Percentiles rank a stretch among this genome's conserved stretches.
Evolutionary conservation across 345 rosid genomes (phyloP).

Genomic region (Leavenworthia alabamica): DNA sequence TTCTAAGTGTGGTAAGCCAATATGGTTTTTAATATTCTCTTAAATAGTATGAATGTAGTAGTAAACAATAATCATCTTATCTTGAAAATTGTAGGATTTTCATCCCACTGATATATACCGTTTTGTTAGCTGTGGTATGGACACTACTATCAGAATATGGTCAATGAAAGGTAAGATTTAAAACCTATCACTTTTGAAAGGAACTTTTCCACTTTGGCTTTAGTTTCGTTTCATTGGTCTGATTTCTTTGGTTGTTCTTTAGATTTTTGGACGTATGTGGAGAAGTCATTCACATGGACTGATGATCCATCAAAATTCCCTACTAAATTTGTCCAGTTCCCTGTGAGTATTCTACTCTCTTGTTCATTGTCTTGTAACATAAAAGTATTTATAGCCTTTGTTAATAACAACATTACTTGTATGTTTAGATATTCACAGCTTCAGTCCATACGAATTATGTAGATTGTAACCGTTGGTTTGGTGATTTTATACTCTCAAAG

Average conservation of each 20-base stretch:
- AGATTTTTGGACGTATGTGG: slow-evolving; percentile 99
- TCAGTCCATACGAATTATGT: slow-evolving; percentile 91
- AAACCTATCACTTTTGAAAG: neutral
- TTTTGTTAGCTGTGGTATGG: slow-evolving; percentile 95
- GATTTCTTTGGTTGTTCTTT: slow-evolving; percentile 21
- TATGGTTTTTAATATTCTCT: neutral
- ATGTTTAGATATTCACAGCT: slow-evolving; percentile 78
- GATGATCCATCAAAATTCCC: slow-evolving; percentile 90
- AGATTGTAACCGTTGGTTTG: slow-evolving; percentile 95
- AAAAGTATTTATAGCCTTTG: neutral
- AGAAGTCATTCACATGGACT: slow-evolving; percentile 88
- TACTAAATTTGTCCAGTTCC: slow-evolving; percentile 89
- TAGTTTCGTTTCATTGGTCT: neutral
- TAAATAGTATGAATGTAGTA: neutral
- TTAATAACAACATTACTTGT: slow-evolving; percentile 1
- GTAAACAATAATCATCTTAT: slow-evolving; percentile 5
- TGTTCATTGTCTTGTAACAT: slow-evolving; percentile 1
- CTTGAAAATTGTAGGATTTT: slow-evolving; percentile 59
- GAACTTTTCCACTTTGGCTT: slow-evolving; percentile 1
- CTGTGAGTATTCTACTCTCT: slow-evolving; percentile 48
- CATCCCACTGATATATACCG: slow-evolving; percentile 84
- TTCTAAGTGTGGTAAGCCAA: slow-evolving; percentile 77
- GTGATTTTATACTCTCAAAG: slow-evolving; percentile 90
- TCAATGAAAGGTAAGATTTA: slow-evolving; percentile 92
- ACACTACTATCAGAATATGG: slow-evolving; percentile 91